Conservation (phyloP, 768 basidiomycete genomes). For the Kwoniella heveanensis region DNA sequence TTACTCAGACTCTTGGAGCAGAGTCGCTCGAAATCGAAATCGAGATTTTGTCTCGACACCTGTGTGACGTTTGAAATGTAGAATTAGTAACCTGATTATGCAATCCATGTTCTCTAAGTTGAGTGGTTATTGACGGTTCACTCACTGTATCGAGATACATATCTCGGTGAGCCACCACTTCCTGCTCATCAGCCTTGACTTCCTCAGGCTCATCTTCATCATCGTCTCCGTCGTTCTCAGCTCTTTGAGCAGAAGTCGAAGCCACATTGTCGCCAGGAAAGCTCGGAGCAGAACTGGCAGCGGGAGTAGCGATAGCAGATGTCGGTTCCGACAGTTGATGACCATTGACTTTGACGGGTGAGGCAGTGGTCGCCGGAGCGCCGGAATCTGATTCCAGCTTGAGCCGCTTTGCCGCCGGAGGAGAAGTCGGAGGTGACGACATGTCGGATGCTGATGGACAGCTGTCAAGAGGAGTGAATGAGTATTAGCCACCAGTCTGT, state of each 20-base stretch:
- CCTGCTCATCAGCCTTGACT: slow-evolving; percentile 38
- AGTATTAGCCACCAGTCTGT: too few species aligned
- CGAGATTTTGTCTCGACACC: slow-evolving; percentile 87
- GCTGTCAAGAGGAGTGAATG: too few species aligned
- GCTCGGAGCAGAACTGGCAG: slow-evolving; percentile 64
- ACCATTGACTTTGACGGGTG: slow-evolving; percentile 60
- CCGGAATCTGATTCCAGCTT: slow-evolving; percentile 21
- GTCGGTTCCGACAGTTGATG: slow-evolving; percentile 59
- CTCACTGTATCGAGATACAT: slow-evolving; percentile 91
- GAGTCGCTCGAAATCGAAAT: slow-evolving; percentile 99
- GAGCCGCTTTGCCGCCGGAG: slow-evolving; percentile 46
- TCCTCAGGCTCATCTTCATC: slow-evolving; percentile 53
- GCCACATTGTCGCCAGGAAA: slow-evolving; percentile 63
- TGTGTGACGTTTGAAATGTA: too few species aligned
- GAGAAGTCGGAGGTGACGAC: slow-evolving; percentile 37
- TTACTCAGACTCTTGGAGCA: slow-evolving; percentile 96
- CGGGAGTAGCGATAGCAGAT: slow-evolving; percentile 62
- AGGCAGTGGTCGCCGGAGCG: slow-evolving; percentile 17
- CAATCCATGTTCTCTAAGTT: too few species aligned
- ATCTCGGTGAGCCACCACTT: slow-evolving; percentile 65
- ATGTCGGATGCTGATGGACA: background rate
- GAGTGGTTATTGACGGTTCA: too few species aligned
- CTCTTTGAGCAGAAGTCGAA: slow-evolving; percentile 64
- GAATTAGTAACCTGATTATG: too few species aligned
- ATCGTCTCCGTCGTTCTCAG: slow-evolving; percentile 30